Base-by-base conservation (phyloP, 345 rosid species). In the Mangifera indica region DNA sequence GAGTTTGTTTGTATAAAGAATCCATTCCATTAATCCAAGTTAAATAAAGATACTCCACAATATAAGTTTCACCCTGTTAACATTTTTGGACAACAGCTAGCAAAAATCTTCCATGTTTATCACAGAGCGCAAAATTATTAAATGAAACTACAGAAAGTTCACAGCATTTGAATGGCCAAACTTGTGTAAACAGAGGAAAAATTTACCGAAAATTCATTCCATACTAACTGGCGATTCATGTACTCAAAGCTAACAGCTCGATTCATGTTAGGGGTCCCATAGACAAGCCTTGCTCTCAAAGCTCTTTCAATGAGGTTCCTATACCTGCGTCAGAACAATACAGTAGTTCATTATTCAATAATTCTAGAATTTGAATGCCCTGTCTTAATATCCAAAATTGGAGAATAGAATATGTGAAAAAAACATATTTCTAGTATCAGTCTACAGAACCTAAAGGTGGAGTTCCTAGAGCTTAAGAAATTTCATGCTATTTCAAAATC, bases 241-340 rank as follows among this genome's bases (percentile, higher is more conserved):
- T 96, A 93, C 90, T 96, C 97, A 55, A 96, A 96, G 88, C 98
- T 96, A 74, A 96, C 96, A 25, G 97, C 93, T 73, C 96, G 86
- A 75, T 93, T 96, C 98, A 96, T 96, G 74, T 91, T 85, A 72
- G 97, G 98, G 73, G 77, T 85, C 75, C 86, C 94, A 64, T 96
- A 91, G 51, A 96, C 98, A 73, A 96, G 95, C 85, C 99, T 88
- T 69, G 96, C 99, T 81, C 78, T 86, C 70, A 96, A 83, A 72
- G 84, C 88, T 80, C 97, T 86, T 83, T 96, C 98, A 78, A 89
- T 82, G 74, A 93, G 95, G 84, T 88, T 92, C 82, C 97, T 85
- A 78, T 88, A 92, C 87, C 98, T 95, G 89, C 71, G 79, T 67
- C 63, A 83, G 48, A 53, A 21, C 48, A 73, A 75, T 55, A 74